Percentiles rank a stretch among this genome's conserved stretches.
Evolutionary conservation across 2,329 filamentous ascomycete genomes (phyloP).

Genomic region (Botrytis tulipae): DNA sequence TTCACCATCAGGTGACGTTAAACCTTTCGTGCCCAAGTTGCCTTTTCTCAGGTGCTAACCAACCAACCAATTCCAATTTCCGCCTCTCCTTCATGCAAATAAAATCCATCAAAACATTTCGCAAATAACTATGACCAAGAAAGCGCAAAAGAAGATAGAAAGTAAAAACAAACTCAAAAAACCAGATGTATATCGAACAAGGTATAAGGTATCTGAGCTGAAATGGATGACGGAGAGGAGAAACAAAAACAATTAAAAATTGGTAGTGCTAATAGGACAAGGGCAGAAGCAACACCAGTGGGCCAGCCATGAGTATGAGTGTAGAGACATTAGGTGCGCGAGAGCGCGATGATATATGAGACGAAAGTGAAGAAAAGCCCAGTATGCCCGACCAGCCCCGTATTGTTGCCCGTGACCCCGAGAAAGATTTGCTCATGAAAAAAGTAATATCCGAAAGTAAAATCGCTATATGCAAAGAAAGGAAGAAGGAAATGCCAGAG

Average conservation of each 20-base stretch:
- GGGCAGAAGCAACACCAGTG: slow-evolving; percentile 39
- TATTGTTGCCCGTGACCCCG: slow-evolving; percentile 48
- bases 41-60: slow-evolving; percentile 15
- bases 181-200: slow-evolving; percentile 55
- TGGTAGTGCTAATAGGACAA: slow-evolving; percentile 35
- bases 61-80: slow-evolving; percentile 14
- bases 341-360: slow-evolving; percentile 27
- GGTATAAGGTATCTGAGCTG: slow-evolving; percentile 59
- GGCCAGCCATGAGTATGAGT: slow-evolving; percentile 39
- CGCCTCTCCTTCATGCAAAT: slow-evolving; percentile 21
- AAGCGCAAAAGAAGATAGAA: background rate
- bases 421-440: slow-evolving; percentile 35
- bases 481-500: slow-evolving; percentile 32
- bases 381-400: slow-evolving; percentile 39
- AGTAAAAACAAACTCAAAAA: slow-evolving; percentile 25
- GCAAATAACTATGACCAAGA: slow-evolving; percentile 22
- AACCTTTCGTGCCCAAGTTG: slow-evolving; percentile 19
- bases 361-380: slow-evolving; percentile 32
- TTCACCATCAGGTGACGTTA: slow-evolving; percentile 19
- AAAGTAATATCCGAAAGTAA: slow-evolving; percentile 20
- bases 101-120: slow-evolving; percentile 25
- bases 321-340: slow-evolving; percentile 33
- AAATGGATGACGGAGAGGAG: slow-evolving; percentile 31
- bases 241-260: slow-evolving; percentile 36
- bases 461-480: slow-evolving; percentile 37